Percentiles rank a stretch among this genome's conserved stretches.
Conservation (phyloP, 1,284 basidiomycete genomes). For the Meira miltonrushii region DNA sequence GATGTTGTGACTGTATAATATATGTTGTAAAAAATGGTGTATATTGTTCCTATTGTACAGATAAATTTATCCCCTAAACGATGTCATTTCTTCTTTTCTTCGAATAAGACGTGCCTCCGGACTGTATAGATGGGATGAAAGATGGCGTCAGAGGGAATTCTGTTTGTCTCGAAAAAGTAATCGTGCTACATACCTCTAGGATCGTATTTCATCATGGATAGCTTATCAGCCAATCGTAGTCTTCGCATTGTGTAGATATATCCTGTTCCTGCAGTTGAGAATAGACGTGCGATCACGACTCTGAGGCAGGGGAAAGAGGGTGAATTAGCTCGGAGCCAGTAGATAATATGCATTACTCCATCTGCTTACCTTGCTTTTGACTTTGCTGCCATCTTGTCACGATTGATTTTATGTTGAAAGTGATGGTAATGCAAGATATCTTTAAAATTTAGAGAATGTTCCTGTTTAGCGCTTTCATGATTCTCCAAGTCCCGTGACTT, state of each 20-base stretch:
- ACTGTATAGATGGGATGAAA: slow-evolving; percentile 19
- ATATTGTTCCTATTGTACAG: no score
- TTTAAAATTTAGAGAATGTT: no score
- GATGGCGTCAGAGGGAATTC: not conserved
- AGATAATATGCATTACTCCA: not conserved
- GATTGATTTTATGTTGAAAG: not conserved
- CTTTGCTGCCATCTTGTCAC: slow-evolving; percentile 40
- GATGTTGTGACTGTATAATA: no score
- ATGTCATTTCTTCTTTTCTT: slow-evolving; percentile 27
- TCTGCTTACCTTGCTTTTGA: slow-evolving; percentile 42
- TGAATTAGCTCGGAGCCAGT: not conserved
- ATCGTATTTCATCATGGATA: slow-evolving; percentile 51
- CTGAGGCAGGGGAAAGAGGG: slow-evolving; percentile 16
- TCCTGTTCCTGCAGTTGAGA: slow-evolving; percentile 49
- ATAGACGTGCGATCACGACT: slow-evolving; percentile 46
- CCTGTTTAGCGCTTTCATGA: no score
- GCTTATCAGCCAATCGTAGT: slow-evolving; percentile 35
- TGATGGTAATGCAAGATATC: not conserved
- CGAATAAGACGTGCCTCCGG: slow-evolving; percentile 46
- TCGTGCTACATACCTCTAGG: slow-evolving; percentile 38
- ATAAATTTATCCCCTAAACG: no score
- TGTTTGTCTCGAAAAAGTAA: not conserved
- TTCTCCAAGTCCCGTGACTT: no score
- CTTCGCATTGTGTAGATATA: slow-evolving; percentile 48
- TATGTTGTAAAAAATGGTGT: no score